Conservation (phyloP, 2,329 filamentous ascomycete species). For the Geosmithia putterillii region DNA sequence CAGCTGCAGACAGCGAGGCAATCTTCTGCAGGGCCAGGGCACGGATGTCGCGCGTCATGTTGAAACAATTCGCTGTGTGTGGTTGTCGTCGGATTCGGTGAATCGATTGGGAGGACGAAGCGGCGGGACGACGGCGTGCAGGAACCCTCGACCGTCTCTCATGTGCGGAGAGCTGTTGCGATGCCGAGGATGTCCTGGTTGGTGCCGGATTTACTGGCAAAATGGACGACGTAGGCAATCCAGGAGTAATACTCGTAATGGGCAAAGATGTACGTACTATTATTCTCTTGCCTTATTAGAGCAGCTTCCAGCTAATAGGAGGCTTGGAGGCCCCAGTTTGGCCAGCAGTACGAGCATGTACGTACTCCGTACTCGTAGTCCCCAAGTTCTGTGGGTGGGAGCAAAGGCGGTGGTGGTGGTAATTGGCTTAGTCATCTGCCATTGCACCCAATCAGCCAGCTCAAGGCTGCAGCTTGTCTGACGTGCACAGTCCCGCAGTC, state of each 20-base stretch:
- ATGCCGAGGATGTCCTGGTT: too few species aligned
- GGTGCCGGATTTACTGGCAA: too few species aligned
- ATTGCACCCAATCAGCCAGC: slow-evolving; percentile 16
- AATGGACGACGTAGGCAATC: too few species aligned
- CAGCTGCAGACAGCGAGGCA: slow-evolving; percentile 46
- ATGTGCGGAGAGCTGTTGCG: neutral
- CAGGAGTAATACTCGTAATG: too few species aligned
- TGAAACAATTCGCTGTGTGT: slow-evolving; percentile 2
- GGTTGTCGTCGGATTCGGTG: neutral
- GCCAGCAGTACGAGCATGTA: too few species aligned
- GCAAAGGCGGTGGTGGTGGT: neutral
- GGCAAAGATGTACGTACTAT: too few species aligned
- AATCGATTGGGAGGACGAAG: neutral
- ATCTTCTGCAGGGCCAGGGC: slow-evolving; percentile 54
- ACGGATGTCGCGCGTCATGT: slow-evolving; percentile 44
- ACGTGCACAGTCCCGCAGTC: slow-evolving; percentile 12
- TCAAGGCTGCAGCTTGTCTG: slow-evolving; percentile 39
- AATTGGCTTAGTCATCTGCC: slow-evolving; percentile 24
- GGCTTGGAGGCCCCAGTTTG: too few species aligned
- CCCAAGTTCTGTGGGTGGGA: too few species aligned
- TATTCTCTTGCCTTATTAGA: too few species aligned
- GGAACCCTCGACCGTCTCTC: neutral
- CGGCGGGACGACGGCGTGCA: neutral
- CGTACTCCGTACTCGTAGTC: too few species aligned
- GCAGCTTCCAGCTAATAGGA: too few species aligned